Base-by-base conservation (phyloP, 2,329 filamentous ascomycete genomes). In the Endoconidiophora laricicola region DNA sequence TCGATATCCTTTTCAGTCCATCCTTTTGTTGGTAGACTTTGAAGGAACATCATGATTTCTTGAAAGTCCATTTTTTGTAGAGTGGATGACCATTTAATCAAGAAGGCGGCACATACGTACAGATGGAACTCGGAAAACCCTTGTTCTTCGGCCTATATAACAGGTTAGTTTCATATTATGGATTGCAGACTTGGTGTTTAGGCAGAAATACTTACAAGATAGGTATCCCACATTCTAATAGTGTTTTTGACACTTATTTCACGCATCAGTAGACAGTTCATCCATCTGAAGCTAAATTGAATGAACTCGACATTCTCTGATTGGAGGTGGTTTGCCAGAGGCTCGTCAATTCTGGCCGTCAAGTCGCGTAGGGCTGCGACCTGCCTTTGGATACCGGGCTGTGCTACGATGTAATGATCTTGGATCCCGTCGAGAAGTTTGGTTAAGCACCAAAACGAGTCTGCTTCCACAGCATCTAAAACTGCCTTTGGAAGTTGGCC, bases 1-100 rank as follows among this genome's bases (percentile, higher is more conserved):
- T 96, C 91, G 59, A 98, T 94, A 61, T 98, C 91, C 68, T 96
- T 96, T 62, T 95, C 91, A 1, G 86, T 95, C 91, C 91, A 98
- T 49, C 82, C 76, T 58, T 83, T 82, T 5, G 93, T 98, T 2
- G 93, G 91, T 52, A 98, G 69, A 42, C 86, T 85, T 66, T 98
- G 91, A 49, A 98, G 69, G 62, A 98, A 98, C 90, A 98, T 98
- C 88, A 98, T 95, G 53, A 94, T 82, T 64, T 95, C 90, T 68
- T 96, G 75, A 57, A 96, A 96, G 63, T 98, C 91, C 90, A 96
- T 96, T 64, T 87, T 91, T 54, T 90, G 75, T 43, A 98, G 73
- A 62, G 93, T 86, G 57, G 91, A 83, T 5, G 90, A 94, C 93
- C 93, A 98, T 65, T 98, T 98, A 48, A 96, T 91, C 23, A 98